Conservation (phyloP, 805 yeast genomes). For the Pichia ethanolica region DNA sequence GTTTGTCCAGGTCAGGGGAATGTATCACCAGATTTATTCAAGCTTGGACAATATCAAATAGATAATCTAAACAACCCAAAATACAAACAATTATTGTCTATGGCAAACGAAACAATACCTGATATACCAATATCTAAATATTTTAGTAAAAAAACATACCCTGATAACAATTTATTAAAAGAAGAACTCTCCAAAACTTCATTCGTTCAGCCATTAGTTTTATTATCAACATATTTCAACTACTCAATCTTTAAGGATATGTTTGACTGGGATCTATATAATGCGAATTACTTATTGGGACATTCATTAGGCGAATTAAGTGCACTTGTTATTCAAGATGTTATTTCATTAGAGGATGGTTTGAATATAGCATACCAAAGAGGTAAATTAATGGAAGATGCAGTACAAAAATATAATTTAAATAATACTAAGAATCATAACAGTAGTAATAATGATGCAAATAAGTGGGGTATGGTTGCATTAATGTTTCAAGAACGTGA, state of each 20-base stretch:
- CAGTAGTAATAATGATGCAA: neutral
- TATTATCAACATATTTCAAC: conserved; percentile 19
- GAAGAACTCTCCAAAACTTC: conserved; percentile 5
- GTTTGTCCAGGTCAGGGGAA: conserved; percentile 30
- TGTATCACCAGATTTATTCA: conserved; percentile 10
- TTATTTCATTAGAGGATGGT: conserved; percentile 20
- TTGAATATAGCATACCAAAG: conserved; percentile 21
- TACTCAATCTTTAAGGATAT: conserved; percentile 12
- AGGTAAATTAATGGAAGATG: conserved; percentile 28
- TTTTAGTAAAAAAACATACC: conserved; percentile 9
- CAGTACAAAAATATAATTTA: conserved; percentile 7
- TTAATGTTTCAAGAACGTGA: conserved; percentile 23
- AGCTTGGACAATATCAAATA: conserved; percentile 9
- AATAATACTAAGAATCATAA: conserved; percentile 4
- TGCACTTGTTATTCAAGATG: conserved; percentile 23
- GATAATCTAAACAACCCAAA: neutral
- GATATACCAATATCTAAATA: conserved; percentile 14
- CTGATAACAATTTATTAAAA: neutral
- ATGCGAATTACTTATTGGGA: conserved; percentile 24
- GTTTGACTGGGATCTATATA: conserved; percentile 14
- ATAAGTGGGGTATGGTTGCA: conserved; percentile 30
- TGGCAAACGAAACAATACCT: conserved; percentile 1
- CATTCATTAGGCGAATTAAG: conserved; percentile 32
- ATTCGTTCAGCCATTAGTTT: conserved; percentile 12
- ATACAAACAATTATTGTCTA: neutral